Conservation (phyloP, 352 stramenopile species). For the Pythium angustatum region DNA sequence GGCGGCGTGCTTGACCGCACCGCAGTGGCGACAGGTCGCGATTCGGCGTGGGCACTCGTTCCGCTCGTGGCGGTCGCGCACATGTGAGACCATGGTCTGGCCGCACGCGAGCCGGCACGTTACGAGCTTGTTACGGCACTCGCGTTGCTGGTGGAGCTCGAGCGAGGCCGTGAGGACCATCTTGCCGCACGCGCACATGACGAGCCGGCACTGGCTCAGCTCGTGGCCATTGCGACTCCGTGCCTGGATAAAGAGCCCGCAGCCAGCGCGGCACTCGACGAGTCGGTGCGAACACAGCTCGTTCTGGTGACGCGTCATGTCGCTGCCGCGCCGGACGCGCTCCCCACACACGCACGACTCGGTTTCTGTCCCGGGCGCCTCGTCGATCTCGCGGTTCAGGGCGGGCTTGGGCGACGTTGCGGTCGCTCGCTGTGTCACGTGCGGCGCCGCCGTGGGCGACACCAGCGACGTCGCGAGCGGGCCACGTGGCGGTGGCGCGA, state of each 20-base stretch:
- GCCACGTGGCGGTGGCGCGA: background rate
- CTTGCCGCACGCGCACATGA: constrained; percentile 63
- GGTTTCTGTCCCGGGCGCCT: constrained; percentile 2
- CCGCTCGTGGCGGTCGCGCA: constrained; percentile 56
- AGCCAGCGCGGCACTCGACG: constrained; percentile 54
- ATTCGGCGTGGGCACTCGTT: constrained; percentile 47
- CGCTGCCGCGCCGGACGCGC: constrained; percentile 27
- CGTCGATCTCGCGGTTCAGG: background rate
- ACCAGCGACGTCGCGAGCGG: constrained; percentile 4
- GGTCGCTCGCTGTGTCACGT: background rate
- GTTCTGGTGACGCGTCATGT: constrained; percentile 34
- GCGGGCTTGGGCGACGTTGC: background rate
- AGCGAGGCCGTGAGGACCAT: constrained; percentile 64
- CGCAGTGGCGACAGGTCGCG: constrained; percentile 43
- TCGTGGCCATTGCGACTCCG: constrained; percentile 61
- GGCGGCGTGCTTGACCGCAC: constrained; percentile 35
- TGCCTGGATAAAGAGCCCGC: constrained; percentile 48
- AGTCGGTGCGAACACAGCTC: constrained; percentile 41
- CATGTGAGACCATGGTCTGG: constrained; percentile 30
- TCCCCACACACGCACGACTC: constrained; percentile 50
- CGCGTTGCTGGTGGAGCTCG: constrained; percentile 52
- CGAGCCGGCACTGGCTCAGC: constrained; percentile 64
- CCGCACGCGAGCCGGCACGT: constrained; percentile 44
- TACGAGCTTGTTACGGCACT: constrained; percentile 48
- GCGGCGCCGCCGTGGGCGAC: background rate